A percentile compares a stretch with the other conserved stretches of the same genome.
phyloP scores from a whole-genome alignment of 352 stramenopile genomes.

The Globisporangium cederbergense region DNA sequence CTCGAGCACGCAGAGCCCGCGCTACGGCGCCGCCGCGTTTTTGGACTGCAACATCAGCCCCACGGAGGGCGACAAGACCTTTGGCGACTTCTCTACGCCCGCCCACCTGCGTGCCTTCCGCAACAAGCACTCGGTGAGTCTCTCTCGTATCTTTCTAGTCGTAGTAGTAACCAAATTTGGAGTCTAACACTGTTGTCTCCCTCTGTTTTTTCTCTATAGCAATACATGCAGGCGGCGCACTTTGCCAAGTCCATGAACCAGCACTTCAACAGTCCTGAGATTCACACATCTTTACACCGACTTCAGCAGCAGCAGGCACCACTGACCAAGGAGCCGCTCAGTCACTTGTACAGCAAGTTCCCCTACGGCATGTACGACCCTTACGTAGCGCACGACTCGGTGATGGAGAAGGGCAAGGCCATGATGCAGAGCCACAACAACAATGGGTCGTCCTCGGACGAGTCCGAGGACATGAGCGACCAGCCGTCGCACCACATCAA shows the following conservation, averaged over 20 bases:
- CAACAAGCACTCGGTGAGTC: slow-evolving; percentile 38
- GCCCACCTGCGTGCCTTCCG: slow-evolving; percentile 44
- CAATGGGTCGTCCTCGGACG: slow-evolving; percentile 20
- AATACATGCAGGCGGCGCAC: slow-evolving; percentile 14
- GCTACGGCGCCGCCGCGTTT: slow-evolving; percentile 38
- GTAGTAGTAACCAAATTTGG: too few relatives aligned
- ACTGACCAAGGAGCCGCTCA: slow-evolving; percentile 12
- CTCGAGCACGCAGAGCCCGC: slow-evolving; percentile 43
- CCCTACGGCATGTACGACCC: slow-evolving; percentile 29
- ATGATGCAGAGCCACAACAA: slow-evolving; percentile 10
- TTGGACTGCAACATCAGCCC: slow-evolving; percentile 58
- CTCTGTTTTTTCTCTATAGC: not conserved
- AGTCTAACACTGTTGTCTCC: not conserved
- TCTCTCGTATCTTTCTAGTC: slow-evolving; percentile 1
- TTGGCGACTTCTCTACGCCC: slow-evolving; percentile 42
- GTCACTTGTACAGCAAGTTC: slow-evolving; percentile 25
- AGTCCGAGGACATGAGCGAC: slow-evolving; percentile 18
- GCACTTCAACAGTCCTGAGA: slow-evolving; percentile 19
- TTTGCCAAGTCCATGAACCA: slow-evolving; percentile 8
- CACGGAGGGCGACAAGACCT: slow-evolving; percentile 36
- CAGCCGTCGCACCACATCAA: slow-evolving; percentile 16
- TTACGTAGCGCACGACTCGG: slow-evolving; percentile 26
- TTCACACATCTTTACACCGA: slow-evolving; percentile 14
- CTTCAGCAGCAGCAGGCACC: slow-evolving; percentile 13
- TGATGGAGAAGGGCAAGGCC: slow-evolving; percentile 1